These are phyloP conservation scores for Leucocoprinus birnbaumii DNA, from an alignment of 768 basidiomycete species.

Conservation along the genomic window DNA sequence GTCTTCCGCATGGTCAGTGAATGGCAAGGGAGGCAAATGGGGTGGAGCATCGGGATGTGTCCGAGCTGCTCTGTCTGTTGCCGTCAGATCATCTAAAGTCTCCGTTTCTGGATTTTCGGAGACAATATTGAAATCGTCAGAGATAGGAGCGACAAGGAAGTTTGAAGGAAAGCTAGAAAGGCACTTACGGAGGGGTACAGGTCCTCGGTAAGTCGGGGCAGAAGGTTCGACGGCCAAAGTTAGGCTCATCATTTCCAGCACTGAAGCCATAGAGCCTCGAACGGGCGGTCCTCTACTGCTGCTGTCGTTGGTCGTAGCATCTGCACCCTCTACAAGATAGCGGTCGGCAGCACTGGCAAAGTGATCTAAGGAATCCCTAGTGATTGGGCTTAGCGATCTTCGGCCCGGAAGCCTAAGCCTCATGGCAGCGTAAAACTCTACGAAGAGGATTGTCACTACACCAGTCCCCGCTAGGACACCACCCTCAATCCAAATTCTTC, in stretches of 20 bases:
- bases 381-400: constrained; percentile 50
- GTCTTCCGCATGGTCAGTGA: constrained; percentile 74
- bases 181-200: constrained; percentile 65
- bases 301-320: constrained; percentile 42
- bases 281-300: constrained; percentile 39
- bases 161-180: constrained; percentile 9
- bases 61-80: constrained; percentile 74
- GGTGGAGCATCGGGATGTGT: constrained; percentile 79
- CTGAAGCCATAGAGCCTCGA: constrained; percentile 76
- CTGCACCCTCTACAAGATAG: constrained; percentile 45
- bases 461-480: constrained; percentile 59
- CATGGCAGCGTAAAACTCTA: constrained; percentile 55
- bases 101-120: constrained; percentile 52
- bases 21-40: constrained; percentile 63
- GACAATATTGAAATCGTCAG: background rate
- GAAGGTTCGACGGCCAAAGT: constrained; percentile 75
- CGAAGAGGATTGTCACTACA: constrained; percentile 48
- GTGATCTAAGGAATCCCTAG: constrained; percentile 53
- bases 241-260: constrained; percentile 82
- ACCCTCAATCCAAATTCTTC: constrained; percentile 71
- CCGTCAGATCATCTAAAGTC: constrained; percentile 75
- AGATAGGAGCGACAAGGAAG: no score
- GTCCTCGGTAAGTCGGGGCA: constrained; percentile 48
- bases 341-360: constrained; percentile 47
- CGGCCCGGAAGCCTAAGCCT: constrained; percentile 48